A percentile compares a stretch with the other conserved stretches of the same genome.
Conservation (phyloP, 805 yeast genomes). For the Blastobotrys muscicola region DNA sequence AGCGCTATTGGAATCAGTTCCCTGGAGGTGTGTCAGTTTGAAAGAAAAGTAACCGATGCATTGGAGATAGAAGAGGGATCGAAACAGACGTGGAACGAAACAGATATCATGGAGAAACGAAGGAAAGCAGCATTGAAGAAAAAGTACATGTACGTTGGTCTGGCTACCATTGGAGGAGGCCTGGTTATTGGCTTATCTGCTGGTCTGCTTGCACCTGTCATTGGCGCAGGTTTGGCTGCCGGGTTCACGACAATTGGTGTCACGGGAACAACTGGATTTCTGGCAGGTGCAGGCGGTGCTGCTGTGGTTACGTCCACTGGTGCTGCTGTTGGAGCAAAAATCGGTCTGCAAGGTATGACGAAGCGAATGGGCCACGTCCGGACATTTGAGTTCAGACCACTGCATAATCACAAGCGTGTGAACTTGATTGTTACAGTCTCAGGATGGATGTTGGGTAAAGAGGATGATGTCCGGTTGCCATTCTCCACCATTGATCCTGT, state of each 20-base stretch:
- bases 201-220: constrained; percentile 92
- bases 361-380: constrained; percentile 83
- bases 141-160: constrained; percentile 77
- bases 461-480: constrained; percentile 93
- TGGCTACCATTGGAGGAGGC: constrained; percentile 95
- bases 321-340: constrained; percentile 80
- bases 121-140: constrained; percentile 54
- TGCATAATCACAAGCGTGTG: constrained; percentile 83
- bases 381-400: constrained; percentile 88
- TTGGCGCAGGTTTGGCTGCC: constrained; percentile 97
- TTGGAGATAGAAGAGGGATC: constrained; percentile 78
- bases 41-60: constrained; percentile 81
- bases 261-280: constrained; percentile 82
- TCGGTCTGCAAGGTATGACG: constrained; percentile 79
- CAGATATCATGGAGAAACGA: constrained; percentile 57
- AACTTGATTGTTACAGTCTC: constrained; percentile 81
- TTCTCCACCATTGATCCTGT: constrained; percentile 95
- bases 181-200: constrained; percentile 90
- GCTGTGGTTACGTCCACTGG: constrained; percentile 89
- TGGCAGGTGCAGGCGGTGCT: constrained; percentile 96
- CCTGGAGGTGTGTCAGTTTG: constrained; percentile 81
- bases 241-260: constrained; percentile 93
- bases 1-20: constrained; percentile 43
- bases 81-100: constrained; percentile 69
- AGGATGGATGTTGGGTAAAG: constrained; percentile 95